Base-by-base conservation (phyloP, 1,284 basidiomycete species). In the Kwoniella shivajii region DNA sequence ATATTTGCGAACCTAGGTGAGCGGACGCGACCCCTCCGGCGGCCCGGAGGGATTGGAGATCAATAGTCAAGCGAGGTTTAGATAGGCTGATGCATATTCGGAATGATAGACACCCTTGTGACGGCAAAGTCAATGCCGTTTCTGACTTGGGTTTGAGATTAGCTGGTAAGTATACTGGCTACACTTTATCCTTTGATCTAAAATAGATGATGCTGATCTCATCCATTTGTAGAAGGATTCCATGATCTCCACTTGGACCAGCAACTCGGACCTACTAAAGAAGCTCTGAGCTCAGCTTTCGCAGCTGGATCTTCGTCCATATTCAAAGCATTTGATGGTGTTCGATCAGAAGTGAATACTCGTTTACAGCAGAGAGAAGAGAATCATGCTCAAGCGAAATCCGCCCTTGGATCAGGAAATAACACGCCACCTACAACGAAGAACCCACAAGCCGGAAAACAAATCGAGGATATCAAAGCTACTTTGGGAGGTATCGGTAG, bases 201-300 rank as follows among this genome's bases (percentile, higher is more conserved):
- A 4, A 11, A 22, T 11, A 18, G 27, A n/a, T 10, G n/a, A 3
- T 20, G 11, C 29, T 4, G 20, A 22, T 48, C 42, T 18, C 6
- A 10, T 27, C 18, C 39, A 29, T 16, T 1, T 43, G n/a, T 43
- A 59, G 92, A 96, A 78, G 92, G 92, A 2, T 84, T 96, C 30
- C 90, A 95, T 72, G 92, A 95, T 29, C 82, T 96, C 45, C 90
- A 88, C 70, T 76, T 96, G 4, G 90, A 94, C 30, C 88, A 95
- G 75, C 89, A 91, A 65, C 84, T 96, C 3, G 91, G 87, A 2
- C 90, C 92, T 1, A 88, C 92, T 0, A 84, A 90, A 4, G 92
- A 95, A 73, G 91, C 88, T 0, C 84, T 95, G 38, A 89, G 86
- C 14, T 83, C 86, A 27, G 91, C 90, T 0, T 68, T 92, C 42